These are phyloP conservation scores for Lyophyllum shimeji DNA, from an alignment of 768 basidiomycete species.

Conservation along the genomic window DNA sequence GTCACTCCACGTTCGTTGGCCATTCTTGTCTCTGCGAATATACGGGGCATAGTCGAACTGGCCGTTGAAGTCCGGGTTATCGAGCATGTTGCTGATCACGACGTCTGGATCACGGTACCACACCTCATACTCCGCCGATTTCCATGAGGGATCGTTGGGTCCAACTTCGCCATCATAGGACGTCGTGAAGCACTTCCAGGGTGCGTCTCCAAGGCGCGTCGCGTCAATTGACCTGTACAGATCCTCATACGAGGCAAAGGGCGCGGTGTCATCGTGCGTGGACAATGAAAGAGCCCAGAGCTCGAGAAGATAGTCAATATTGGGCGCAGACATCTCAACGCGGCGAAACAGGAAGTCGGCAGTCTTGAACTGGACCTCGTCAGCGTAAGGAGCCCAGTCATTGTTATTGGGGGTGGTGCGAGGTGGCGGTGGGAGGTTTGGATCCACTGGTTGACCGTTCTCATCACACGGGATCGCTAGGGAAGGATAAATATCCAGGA, in stretches of 20 bases:
- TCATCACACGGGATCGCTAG: conserved; percentile 10
- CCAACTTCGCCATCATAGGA: conserved; percentile 3
- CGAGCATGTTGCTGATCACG: conserved; percentile 22
- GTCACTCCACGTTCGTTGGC: conserved; percentile 21
- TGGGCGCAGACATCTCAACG: conserved; percentile 15
- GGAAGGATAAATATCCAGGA: neutral
- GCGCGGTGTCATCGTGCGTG: conserved; percentile 13
- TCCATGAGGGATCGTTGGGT: conserved; percentile 21
- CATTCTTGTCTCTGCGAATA: conserved; percentile 18
- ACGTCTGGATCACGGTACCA: conserved; percentile 23
- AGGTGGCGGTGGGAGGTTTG: conserved; percentile 2
- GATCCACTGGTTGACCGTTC: conserved; percentile 2
- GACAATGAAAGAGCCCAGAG: conserved; percentile 14
- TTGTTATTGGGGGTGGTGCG: neutral
- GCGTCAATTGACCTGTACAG: no score
- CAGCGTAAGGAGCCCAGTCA: conserved; percentile 20
- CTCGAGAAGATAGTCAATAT: conserved; percentile 14
- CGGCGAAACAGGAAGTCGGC: conserved; percentile 20
- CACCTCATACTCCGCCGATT: conserved; percentile 14
- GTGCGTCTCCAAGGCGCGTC: conserved; percentile 13
- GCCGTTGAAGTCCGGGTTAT: conserved; percentile 27
- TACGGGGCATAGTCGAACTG: conserved; percentile 23
- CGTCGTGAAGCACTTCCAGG: neutral
- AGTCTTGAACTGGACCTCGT: conserved; percentile 17
- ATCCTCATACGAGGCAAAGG: conserved; percentile 15